Conservation (phyloP, 2,329 filamentous ascomycete species). For the Bipolaris victoriae region DNA sequence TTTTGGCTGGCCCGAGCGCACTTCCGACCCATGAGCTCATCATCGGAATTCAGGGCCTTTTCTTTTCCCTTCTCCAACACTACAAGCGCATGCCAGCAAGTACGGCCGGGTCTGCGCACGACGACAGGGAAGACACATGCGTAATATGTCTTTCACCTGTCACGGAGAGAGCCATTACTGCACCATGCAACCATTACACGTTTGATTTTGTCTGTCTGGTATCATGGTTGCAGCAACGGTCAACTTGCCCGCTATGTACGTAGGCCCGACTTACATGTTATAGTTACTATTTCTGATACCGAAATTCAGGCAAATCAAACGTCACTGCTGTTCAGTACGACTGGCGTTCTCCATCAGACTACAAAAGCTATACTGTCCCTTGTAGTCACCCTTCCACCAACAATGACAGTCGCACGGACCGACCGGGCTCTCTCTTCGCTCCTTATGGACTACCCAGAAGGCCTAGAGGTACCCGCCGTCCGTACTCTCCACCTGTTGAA, state of each 20-base stretch:
- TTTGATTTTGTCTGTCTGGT: constrained; percentile 87
- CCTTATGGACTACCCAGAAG: constrained; percentile 27
- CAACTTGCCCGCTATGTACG: constrained; percentile 82
- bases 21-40: constrained; percentile 25
- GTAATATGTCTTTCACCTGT: constrained; percentile 86
- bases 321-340: constrained; percentile 70
- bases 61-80: constrained; percentile 3
- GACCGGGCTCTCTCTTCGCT: constrained; percentile 18
- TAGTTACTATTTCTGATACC: constrained; percentile 3
- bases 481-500: constrained; percentile 33
- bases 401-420: not conserved
- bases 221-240: constrained; percentile 77
- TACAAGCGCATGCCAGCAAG: constrained; percentile 37
- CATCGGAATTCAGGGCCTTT: constrained; percentile 2
- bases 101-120: constrained; percentile 17
- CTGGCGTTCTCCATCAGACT: constrained; percentile 59
- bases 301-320: constrained; percentile 55
- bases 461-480: constrained; percentile 23
- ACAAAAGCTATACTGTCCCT: constrained; percentile 65
- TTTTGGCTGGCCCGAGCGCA: constrained; percentile 26
- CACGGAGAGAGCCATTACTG: constrained; percentile 71
- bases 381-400: constrained; percentile 26
- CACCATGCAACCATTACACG: constrained; percentile 77
- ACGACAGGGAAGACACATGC: constrained; percentile 57
- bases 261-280: not conserved